Base-by-base conservation (phyloP, 331 rosid genomes). In the Telfairia occidentalis region DNA sequence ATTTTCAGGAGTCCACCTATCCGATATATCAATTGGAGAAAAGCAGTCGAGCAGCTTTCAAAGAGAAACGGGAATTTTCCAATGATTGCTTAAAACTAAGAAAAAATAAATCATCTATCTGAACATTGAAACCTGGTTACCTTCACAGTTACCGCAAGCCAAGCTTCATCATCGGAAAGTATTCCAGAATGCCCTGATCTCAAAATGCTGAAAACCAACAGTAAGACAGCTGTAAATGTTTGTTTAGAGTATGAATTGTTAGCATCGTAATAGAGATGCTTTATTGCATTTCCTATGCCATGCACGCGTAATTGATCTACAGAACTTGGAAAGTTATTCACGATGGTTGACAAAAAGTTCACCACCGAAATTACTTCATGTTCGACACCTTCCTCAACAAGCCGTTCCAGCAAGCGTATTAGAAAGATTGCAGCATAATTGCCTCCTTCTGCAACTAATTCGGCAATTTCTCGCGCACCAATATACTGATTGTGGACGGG, bases 101-200 rank as follows among this genome's bases (percentile, higher is more conserved):
- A 74, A 37, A 60, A 37, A 49, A 49, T 42, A 57, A 38, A 74
- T 35, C 18, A 12, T 23, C 48, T 12, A 74, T 12, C 11, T 16
- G 60, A 13, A n/a, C 24, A 60, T n/a, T 52, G 13, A 35, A 19
- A 69, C 13, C 38, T 73, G 38, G 40, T 77, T 59, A 94, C 97
- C 89, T 87, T 89, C 84, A 80, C 83, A 49, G 86, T 81, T 79
- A 89, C 84, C 42, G 92, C 86, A 52, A 80, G 80, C 97, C 97
- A 94, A 73, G 83, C 82, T 67, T 84, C 92, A 81, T 91, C 96
- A 65, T 83, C 72, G 42, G 77, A 83, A 75, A 94, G 89, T 54
- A 82, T 83, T 86, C 86, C 84, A 59, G 87, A 82, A 60, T 81
- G 87, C 59, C 59, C 92, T 40, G 82, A 83, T 82, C 87, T 80